Base-by-base conservation (phyloP, 495 filamentous ascomycete species). In the Chaetomium fimeti region DNA sequence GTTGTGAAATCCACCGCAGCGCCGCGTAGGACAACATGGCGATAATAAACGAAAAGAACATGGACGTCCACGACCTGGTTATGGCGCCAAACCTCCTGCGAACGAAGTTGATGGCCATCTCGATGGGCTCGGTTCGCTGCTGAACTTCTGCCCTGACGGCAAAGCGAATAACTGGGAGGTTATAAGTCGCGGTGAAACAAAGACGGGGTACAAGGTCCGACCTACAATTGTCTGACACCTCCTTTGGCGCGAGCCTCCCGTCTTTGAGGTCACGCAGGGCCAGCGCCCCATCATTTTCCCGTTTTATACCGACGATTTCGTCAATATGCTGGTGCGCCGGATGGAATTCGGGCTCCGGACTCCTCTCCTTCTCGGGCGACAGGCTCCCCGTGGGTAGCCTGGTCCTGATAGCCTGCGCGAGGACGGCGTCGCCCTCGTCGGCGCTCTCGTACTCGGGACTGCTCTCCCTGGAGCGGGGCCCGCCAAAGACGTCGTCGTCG, bases 61-160 rank as follows among this genome's bases (percentile, higher is more conserved):
- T 74, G n/a, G 86, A 85, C 3, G 83, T 78, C 79, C 87, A 88
- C 27, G 90, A 89, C 60, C 83, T 84, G 36, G 87, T 87, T 52
- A 86, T 78, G 47, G 76, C 64, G 58, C 84, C 77, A 57, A 87
- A 76, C 62, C 78, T 82, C 32, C 72, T 80, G 57, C 84, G 86
- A 60, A 92, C 40, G 65, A 86, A 89, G 62, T 75, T 80, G 63
- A 91, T 81, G n/a, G 84, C 82, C 27, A 87, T 85, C 68, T 93
- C 90, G 66, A 96, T 88, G 32, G 91, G 90, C 72, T 95, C 91
- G 56, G 88, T 89, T 36, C 90, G 84, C 69, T 96, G 91, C 67
- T 91, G 89, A 24, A 95, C 89, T 78, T 96, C 92, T 66, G 91
- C 89, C 63, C 89, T 84, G 49, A 93, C 79, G 40, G 89, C 87